Base-by-base conservation (phyloP, 495 filamentous ascomycete species). In the Tuber borchii region DNA sequence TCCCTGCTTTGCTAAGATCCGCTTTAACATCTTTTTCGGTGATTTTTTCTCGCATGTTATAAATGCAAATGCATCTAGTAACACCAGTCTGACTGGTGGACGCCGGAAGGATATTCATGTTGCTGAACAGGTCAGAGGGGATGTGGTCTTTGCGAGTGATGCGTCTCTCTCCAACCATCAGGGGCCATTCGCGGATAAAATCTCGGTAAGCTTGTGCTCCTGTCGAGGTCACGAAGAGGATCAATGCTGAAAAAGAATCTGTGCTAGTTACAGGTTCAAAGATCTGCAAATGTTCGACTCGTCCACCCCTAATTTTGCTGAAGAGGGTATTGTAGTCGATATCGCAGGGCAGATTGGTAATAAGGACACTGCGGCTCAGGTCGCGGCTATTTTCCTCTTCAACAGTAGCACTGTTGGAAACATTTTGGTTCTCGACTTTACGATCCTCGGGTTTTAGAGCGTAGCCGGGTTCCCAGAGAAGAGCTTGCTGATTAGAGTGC, bases 261-360 rank as follows among this genome's bases (percentile, higher is more conserved):
- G 56, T 65, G 26, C 1, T 34, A 19, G 56, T 34, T 34, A 65
- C 56, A 0, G 56, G 56, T 17, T 65, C 56, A 31, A 65, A 65
- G 12, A 65, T 65, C 26, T 34, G 56, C 26, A 79, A 61, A 68
- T 79, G 70, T 44, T 79, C 78, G 3, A 79, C 77, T 34, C 71
- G 34, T 2, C 78, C 78, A 56, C 78, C 78, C 26, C 78, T 73
- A 46, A 79, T 69, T 45, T 72, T 73, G 17, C 77, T 45, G 26
- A 79, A 69, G 39, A 79, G 73, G 2, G 61, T 65, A 10, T 69
- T 37, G 26, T 65, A 34, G 26, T 37, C 71, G 16, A 79, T n/a
- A 31, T 71, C 45, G 1, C 70, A 73, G 6, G 78, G 78, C 37
- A 79, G 78, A 42, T 79, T 79, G 16, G 77, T 79, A 20, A 79